Base-by-base conservation (phyloP, 1,284 basidiomycete genomes). In the Agaricales sp. region DNA sequence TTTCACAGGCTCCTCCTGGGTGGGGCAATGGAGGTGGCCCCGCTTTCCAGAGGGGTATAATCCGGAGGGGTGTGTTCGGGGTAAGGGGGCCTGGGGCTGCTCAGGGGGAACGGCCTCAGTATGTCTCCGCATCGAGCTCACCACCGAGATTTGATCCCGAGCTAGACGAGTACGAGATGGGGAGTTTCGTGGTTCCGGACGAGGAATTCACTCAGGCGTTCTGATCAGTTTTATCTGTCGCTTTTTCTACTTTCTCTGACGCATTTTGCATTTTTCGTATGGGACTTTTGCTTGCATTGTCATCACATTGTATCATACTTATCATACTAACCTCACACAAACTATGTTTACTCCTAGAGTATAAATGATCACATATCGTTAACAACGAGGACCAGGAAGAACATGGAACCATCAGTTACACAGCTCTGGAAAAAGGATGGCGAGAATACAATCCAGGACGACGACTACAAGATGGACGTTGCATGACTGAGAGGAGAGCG, bases 101-200 rank as follows among this genome's bases (percentile, higher is more conserved):
- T 54, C 54, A 59, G 52, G 54, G 54, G 43, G 53, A 61, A 43
- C 54, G 60, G 54, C n/a, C n/a, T n/a, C n/a, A n/a, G 52, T 58
- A 60, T 35, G 57, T 54, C 35, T 56, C 63, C 23, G 62, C 74
- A 38, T 77, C 78, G 8, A 84, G 80, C 55, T 87, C 86, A 3
- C 85, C 86, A 4, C 65, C 63, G 0, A 61, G 64, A 45, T 66
- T 71, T 37, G 70, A 73, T 18, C 63, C 56, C 14, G 70, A 71
- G 49, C 64, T 70, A 2, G 81, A 88, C 53, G 74, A 79, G 46
- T 90, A 90, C 59, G 70, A 67, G 41, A 61, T 80, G 45, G 87
- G 78, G 12, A 90, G 82, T 58, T 90, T 90, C 55, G 75, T 90
- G 16, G 85, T 90, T 12, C 75, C 72, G 44, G 87, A 90, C 58